Evolutionary conservation across 805 yeast genomes (phyloP).

Genomic region (Vanderwaltozyma yarrowii): DNA sequence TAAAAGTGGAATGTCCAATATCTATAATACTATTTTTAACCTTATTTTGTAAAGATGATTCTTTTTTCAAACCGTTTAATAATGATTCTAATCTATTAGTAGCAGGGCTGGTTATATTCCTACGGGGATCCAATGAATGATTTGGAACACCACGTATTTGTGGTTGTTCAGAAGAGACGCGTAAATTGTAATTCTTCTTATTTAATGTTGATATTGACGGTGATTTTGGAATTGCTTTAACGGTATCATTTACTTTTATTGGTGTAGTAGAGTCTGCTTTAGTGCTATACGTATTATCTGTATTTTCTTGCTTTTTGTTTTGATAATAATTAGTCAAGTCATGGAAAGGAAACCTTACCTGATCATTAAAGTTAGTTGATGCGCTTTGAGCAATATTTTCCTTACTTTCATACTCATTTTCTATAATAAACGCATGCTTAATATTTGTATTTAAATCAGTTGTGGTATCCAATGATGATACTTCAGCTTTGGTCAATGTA

Average conservation of each 20-base stretch:
- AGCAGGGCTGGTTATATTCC: slow-evolving; percentile 21
- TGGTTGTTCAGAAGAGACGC: slow-evolving; percentile 12
- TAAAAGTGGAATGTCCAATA: too few relatives aligned
- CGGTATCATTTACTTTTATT: too few relatives aligned
- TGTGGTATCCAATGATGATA: background rate
- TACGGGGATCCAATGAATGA: slow-evolving; percentile 24
- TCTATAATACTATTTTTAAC: too few relatives aligned
- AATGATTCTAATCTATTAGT: slow-evolving; percentile 12
- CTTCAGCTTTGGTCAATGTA: background rate
- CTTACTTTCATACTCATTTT: background rate
- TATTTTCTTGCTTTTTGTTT: background rate
- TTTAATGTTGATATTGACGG: background rate
- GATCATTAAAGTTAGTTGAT: background rate
- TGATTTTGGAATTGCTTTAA: too few relatives aligned
- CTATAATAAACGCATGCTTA: background rate
- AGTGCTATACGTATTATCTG: too few relatives aligned
- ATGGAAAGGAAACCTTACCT: background rate
- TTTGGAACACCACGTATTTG: background rate
- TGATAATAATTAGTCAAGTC: background rate
- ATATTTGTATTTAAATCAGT: background rate
- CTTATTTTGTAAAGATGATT: background rate
- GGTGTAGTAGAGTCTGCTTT: too few relatives aligned
- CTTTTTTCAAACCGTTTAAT: slow-evolving; percentile 3
- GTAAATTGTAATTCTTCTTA: slow-evolving; percentile 2
- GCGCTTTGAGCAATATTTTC: background rate